Conservation (phyloP, 352 stramenopile species). For the Pythium periplocum region DNA sequence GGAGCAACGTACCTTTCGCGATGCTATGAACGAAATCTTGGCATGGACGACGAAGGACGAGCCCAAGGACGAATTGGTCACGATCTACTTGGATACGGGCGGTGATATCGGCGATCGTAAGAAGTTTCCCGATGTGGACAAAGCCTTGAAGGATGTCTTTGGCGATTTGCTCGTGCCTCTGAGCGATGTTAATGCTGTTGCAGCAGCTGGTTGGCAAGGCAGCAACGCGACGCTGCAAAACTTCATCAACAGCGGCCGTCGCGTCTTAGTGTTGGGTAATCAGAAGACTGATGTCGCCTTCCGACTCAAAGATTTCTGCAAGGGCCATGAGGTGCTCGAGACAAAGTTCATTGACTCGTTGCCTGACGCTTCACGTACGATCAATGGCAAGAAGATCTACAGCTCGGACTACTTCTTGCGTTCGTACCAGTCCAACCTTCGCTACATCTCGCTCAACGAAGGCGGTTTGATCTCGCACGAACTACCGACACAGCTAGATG, state of each 20-base stretch:
- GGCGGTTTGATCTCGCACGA: slow-evolving; percentile 18
- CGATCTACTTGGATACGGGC: slow-evolving; percentile 47
- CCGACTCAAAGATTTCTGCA: slow-evolving; percentile 32
- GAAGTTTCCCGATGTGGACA: slow-evolving; percentile 27
- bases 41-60: slow-evolving; percentile 30
- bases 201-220: slow-evolving; percentile 21
- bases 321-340: slow-evolving; percentile 27
- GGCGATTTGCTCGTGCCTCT: slow-evolving; percentile 34
- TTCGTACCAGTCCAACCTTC: slow-evolving; percentile 36
- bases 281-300: slow-evolving; percentile 33
- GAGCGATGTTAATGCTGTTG: slow-evolving; percentile 25
- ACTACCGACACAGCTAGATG: slow-evolving; percentile 26
- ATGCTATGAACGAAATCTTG: slow-evolving; percentile 36
- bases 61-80: slow-evolving; percentile 35
- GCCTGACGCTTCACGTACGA: slow-evolving; percentile 24
- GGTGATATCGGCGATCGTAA: slow-evolving; percentile 25
- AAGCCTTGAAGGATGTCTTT: slow-evolving; percentile 32
- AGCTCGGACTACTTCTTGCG: slow-evolving; percentile 37
- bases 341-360: slow-evolving; percentile 33
- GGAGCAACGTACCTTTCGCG: slow-evolving; percentile 28
- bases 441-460: slow-evolving; percentile 41
- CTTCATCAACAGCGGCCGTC: slow-evolving; percentile 32
- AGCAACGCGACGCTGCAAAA: slow-evolving; percentile 22
- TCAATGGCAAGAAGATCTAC: slow-evolving; percentile 41
- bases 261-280: slow-evolving; percentile 40